Base-by-base conservation (phyloP, 2,329 filamentous ascomycete genomes). In the Aspergillus chevalieri region DNA sequence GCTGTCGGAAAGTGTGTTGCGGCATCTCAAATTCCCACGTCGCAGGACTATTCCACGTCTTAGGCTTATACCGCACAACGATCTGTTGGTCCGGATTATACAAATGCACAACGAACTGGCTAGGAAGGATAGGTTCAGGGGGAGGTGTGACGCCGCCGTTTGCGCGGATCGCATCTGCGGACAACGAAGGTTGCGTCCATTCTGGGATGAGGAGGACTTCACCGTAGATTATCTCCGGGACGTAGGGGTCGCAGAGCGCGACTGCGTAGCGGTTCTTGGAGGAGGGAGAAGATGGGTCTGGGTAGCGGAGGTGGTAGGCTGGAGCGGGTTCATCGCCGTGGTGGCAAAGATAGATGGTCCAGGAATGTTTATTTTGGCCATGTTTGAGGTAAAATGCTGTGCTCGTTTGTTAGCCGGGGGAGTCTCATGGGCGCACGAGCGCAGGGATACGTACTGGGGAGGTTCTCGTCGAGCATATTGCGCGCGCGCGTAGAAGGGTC, bases 11-110 rank as follows among this genome's bases (percentile, higher is more conserved):
- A 22, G 85, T 87, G 52, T 84, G 84, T 63, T 91, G 83, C 0
- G 93, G 93, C 71, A 98, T 84, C 67, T 92, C 88, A 69, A 98
- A 97, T 56, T 93, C 89, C 85, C 92, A 98, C 47, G 82, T 81
- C 47, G 89, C 83, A 12, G 83, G 84, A 52, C 83, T 85, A 53
- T 86, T 90, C 86, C 90, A 95, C 52, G 85, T 84, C 30, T 87
- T 85, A 38, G 84, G 79, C 58, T 86, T 82, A 55, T 74, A 65
- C 59, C 80, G 83, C 33, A 97, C 80, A 1, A 76, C 61, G 17
- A 97, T 76, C 59, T 86, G 80, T 68, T 93, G 89, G 66, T 97
- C 92, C 0, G 93, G 93, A 65, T 95, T 93, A 76, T 96, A 97
- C 3, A 98, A 83, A 60, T 92, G 86, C 36, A 97, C 79, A n/a